These are phyloP conservation scores for Warburgia ugandensis DNA, from an alignment of 164 flowering plant genomes.

Conservation along the genomic window DNA sequence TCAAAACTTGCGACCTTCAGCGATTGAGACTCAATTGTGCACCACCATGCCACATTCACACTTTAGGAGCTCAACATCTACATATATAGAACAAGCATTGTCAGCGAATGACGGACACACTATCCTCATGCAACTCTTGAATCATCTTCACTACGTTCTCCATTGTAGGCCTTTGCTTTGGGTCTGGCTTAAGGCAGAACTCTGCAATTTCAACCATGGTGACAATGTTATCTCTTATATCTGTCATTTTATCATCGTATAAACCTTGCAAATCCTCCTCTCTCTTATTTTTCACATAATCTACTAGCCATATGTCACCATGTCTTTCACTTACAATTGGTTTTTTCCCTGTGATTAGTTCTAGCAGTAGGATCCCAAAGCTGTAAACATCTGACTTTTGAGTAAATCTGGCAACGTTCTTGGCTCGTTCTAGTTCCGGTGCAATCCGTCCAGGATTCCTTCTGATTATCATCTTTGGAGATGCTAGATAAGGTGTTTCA, in stretches of 20 bases:
- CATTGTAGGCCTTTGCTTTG: slow-evolving; percentile 22
- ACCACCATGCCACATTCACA: too few relatives aligned
- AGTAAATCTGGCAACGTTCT: neutral
- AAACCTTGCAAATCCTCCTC: slow-evolving; percentile 10
- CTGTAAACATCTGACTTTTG: slow-evolving; percentile 17
- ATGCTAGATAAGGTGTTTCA: slow-evolving; percentile 19
- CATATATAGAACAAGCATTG: too few relatives aligned
- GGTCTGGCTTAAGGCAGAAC: slow-evolving; percentile 11
- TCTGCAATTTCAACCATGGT: slow-evolving; percentile 13
- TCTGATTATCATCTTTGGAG: slow-evolving; percentile 11
- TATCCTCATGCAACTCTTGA: slow-evolving; percentile 10
- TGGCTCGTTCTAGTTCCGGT: slow-evolving; percentile 11
- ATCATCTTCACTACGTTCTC: slow-evolving; percentile 15
- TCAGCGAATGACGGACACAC: too few relatives aligned
- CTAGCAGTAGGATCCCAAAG: slow-evolving; percentile 23
- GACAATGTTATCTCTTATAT: slow-evolving; percentile 1
- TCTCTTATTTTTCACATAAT: slow-evolving; percentile 4
- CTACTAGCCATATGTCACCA: slow-evolving; percentile 4
- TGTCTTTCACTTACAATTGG: slow-evolving; percentile 7
- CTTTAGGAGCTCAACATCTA: too few relatives aligned
- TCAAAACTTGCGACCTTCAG: too few relatives aligned
- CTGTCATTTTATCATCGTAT: slow-evolving; percentile 12
- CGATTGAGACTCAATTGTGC: too few relatives aligned
- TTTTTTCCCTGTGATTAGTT: slow-evolving; percentile 19
- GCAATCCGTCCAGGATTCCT: slow-evolving; percentile 17